These are phyloP conservation scores for Polysphondylium violaceum DNA, from an alignment of 78 protist species.

Conservation along the genomic window DNA sequence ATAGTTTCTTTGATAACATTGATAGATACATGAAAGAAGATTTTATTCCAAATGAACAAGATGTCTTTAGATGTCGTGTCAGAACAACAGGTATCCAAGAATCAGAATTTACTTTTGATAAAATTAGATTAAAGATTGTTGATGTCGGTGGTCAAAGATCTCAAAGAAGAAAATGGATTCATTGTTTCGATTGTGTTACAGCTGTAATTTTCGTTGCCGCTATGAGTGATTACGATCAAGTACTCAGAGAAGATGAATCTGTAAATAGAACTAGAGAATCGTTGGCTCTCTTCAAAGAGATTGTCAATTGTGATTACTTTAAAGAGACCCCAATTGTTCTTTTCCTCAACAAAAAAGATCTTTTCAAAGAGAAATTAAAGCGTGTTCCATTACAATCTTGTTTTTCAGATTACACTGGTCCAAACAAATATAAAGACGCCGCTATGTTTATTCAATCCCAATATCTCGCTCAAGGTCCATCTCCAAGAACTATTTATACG, in stretches of 20 bases:
- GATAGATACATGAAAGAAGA: constrained; percentile 71
- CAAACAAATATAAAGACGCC: constrained; percentile 64
- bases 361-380: constrained; percentile 89
- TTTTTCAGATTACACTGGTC: constrained; percentile 87
- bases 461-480: constrained; percentile 77
- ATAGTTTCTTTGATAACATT: constrained; percentile 79
- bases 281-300: constrained; percentile 82
- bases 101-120: constrained; percentile 68
- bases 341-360: constrained; percentile 91
- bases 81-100: constrained; percentile 90
- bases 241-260: constrained; percentile 86
- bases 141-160: constrained; percentile 96
- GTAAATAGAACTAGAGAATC: constrained; percentile 86
- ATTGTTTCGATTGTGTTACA: constrained; percentile 91
- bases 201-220: constrained; percentile 88
- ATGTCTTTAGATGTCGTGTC: constrained; percentile 88
- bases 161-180: constrained; percentile 93
- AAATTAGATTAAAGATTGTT: constrained; percentile 77
- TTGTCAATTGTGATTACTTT: constrained; percentile 88
- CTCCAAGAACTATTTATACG: constrained; percentile 73
- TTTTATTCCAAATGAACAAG: constrained; percentile 86
- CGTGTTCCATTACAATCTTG: constrained; percentile 82
- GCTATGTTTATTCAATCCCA: constrained; percentile 82
- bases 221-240: constrained; percentile 85
- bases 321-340: constrained; percentile 82